Base-by-base conservation (phyloP, 352 stramenopile species). In the Phytophthora melonis region DNA sequence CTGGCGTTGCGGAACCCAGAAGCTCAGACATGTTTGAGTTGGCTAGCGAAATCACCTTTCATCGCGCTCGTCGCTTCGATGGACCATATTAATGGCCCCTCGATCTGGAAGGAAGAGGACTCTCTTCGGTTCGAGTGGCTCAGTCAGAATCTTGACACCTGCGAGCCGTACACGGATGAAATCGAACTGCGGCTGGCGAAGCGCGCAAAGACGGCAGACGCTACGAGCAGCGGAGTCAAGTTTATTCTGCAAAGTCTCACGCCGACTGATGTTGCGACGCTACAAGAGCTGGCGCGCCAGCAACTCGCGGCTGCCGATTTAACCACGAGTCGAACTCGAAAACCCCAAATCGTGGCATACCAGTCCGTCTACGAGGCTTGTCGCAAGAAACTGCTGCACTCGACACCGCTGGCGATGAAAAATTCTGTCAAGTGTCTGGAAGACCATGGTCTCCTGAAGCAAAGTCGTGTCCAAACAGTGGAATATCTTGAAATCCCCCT, bases 221-320 rank as follows among this genome's bases (percentile, higher is more conserved):
- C 67, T 21, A 85, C 79, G 3, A 79, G 66, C 27, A 84, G 54
- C 30, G 84, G 84, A 23, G 79, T 91, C 60, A 82, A 87, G 43
- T 91, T 85, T 63, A 91, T 91, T 63, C 63, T 91, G 14, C 80
- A 89, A 65, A 89, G 82, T 79, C 72, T 91, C 14, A 88, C 84
- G n/a, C 84, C 84, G 11, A 87, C 80, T 18, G 82, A 91, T 67
- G 77, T 91, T 11, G 69, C 75, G 5, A 88, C 80, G 18, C 57
- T 91, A 53, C 72, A 78, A 77, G 70, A 83, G 47, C 59, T 89
- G 2, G 81, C 79, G 9, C 74, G 72, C 10, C 77, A 78, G n/a
- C 81, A 88, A 25, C 69, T 86, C 8, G 79, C 64, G 19, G 58
- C 66, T 53, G 36, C 62, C 0, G 23, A 47, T 11, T 55, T 63